These are phyloP conservation scores for Abelmoschus esculentus DNA, from an alignment of 345 rosid species.

Conservation along the genomic window DNA sequence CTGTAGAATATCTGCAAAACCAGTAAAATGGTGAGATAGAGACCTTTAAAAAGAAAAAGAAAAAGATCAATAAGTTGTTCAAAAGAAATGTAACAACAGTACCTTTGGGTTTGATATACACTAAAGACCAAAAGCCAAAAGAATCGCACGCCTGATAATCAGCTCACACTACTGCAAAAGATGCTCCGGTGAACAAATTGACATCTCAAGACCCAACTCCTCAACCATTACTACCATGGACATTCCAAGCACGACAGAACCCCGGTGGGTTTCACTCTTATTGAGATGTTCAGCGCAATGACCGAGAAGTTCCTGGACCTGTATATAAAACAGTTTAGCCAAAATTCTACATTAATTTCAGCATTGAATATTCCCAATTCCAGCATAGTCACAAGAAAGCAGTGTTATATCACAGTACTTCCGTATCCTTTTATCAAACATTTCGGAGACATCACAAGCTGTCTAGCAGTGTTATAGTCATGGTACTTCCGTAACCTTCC, in stretches of 20 bases:
- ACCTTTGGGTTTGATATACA: no score
- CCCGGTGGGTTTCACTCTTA: constrained; percentile 82
- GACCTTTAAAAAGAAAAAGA: no score
- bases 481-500: no score
- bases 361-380: constrained; percentile 74
- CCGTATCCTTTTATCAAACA: no score
- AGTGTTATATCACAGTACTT: no score
- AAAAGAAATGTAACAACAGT: no score
- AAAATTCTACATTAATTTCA: background rate
- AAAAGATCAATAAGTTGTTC: no score
- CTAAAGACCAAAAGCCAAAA: constrained; percentile 96
- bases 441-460: no score
- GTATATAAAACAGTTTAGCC: background rate
- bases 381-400: no score
- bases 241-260: constrained; percentile 91
- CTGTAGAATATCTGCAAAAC: no score
- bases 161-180: constrained; percentile 92
- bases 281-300: constrained; percentile 85
- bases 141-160: constrained; percentile 81
- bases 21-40: no score
- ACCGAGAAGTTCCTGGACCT: constrained; percentile 12
- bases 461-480: no score
- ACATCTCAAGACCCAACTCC: constrained; percentile 97
- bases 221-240: constrained; percentile 97
- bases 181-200: constrained; percentile 84